phyloP scores from a whole-genome alignment of 2,329 filamentous ascomycete species.

The Parastagonospora nodorum region DNA sequence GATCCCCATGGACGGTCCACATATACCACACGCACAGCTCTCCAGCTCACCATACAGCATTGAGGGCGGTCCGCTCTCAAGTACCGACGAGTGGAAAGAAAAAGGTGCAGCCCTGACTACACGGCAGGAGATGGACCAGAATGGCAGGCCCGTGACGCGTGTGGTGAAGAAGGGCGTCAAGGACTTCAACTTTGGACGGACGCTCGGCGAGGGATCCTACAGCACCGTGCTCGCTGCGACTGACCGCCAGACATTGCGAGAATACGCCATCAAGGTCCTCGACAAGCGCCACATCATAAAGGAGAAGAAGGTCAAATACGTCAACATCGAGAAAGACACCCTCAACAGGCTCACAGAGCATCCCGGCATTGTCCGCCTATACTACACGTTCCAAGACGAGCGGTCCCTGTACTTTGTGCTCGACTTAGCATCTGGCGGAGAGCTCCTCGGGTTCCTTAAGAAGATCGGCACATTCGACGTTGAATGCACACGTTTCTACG shows the following conservation, averaged over 20 bases:
- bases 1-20: slow-evolving; percentile 58
- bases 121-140: slow-evolving; percentile 81
- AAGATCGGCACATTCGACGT: slow-evolving; percentile 93
- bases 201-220: slow-evolving; percentile 95
- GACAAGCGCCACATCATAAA: slow-evolving; percentile 99
- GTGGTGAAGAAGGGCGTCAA: slow-evolving; percentile 96
- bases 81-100: slow-evolving; percentile 95
- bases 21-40: slow-evolving; percentile 26
- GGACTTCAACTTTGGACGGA: slow-evolving; percentile 91
- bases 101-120: slow-evolving; percentile 86
- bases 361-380: slow-evolving; percentile 92
- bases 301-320: slow-evolving; percentile 99
- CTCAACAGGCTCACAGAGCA: slow-evolving; percentile 95
- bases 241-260: slow-evolving; percentile 89
- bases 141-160: slow-evolving; percentile 78
- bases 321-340: slow-evolving; percentile 99
- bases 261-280: slow-evolving; percentile 97
- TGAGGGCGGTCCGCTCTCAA: slow-evolving; percentile 64
- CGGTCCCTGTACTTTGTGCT: slow-evolving; percentile 95
- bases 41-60: slow-evolving; percentile 55
- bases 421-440: slow-evolving; percentile 89
- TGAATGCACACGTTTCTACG: slow-evolving; percentile 92
- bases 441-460: slow-evolving; percentile 90
- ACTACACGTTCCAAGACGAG: slow-evolving; percentile 99
- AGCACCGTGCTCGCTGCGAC: slow-evolving; percentile 93